Base-by-base conservation (phyloP, 176 grass and related monocot species). In the Ensete ventricosum region DNA sequence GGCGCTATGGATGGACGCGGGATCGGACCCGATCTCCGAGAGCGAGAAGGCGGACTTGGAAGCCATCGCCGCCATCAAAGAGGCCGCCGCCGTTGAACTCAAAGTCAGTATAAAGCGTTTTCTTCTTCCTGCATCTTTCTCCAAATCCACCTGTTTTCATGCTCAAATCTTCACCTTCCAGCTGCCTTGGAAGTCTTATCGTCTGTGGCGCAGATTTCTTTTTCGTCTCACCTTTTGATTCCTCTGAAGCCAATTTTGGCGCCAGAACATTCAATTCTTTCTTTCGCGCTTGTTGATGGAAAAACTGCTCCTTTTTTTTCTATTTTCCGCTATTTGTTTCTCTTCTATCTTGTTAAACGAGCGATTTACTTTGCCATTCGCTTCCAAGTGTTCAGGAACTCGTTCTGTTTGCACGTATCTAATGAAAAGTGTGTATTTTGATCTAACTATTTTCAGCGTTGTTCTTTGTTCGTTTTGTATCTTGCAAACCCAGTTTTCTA, bases 1-100 rank as follows among this genome's bases (percentile, higher is more conserved):
- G 94, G 90, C 94, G 64, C 80, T 93, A 59, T 82, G 83, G 78
- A 93, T 98, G 94, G 90, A 93, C 53, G 75, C 75, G 63, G 94
- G 84, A 24, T 77, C 78, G 1, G 73, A 85, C 54, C 90, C 90
- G 54, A 53, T 84, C 17, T 84, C 86, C 16, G 95, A 91, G 84
- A 78, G 69, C 52, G 88, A 98, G 82, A 90, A 80, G 78, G 86
- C 86, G 52, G 88, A 98, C 76, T 67, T 98, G 69, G 88, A 83
- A 20, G 90, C 58, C 64, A 93, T 98, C 77, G 78, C 82, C 72
- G 86, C 95, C 55, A 87, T 91, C 77, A 93, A 98, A 82, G 84
- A 98, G 72, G 77, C 85, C 52, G 80, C 88, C 72, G 95, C 88
- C 79, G 76, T 66, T 55, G 90, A 98, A 69, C 84, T 82, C 80